Evolutionary conservation across 1,139 yeast genomes (phyloP).

Genomic region (Protomyces pachydermus): DNA sequence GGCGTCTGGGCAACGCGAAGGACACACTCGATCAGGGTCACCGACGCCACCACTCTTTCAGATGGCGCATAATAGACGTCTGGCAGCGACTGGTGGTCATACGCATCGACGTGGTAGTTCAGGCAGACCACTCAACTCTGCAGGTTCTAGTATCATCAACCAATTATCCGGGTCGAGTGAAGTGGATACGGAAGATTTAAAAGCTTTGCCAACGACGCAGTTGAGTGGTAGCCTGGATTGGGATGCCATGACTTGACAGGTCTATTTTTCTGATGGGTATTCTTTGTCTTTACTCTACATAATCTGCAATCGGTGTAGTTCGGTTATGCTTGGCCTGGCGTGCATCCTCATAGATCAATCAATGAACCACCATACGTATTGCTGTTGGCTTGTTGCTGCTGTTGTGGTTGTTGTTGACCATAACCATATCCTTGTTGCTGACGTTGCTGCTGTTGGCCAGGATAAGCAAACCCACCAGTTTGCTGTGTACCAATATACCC

Average conservation of each 20-base stretch:
- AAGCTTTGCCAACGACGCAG: background rate
- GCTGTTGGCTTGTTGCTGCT: constrained; percentile 12
- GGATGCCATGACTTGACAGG: background rate
- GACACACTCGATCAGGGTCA: background rate
- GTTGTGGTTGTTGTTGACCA: constrained; percentile 2
- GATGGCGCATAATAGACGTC: background rate
- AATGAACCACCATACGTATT: constrained; percentile 10
- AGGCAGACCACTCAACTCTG: background rate
- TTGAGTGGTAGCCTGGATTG: background rate
- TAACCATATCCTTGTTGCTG: background rate
- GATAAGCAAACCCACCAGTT: constrained; percentile 25
- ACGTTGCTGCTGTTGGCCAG: constrained; percentile 21
- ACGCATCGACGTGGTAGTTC: background rate
- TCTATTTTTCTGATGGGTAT: too few relatives aligned
- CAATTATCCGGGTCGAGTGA: background rate
- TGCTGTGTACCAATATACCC: constrained; percentile 21
- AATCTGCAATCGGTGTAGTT: too few relatives aligned
- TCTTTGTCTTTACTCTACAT: too few relatives aligned
- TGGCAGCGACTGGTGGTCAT: background rate
- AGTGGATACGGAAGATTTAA: background rate
- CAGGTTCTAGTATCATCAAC: background rate
- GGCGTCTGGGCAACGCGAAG: background rate
- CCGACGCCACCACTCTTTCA: background rate
- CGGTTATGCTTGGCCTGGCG: too few relatives aligned
- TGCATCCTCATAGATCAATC: constrained; percentile 15